Evolutionary conservation across 1,139 yeast genomes (phyloP).

Genomic region (Candida tropicalis): DNA sequence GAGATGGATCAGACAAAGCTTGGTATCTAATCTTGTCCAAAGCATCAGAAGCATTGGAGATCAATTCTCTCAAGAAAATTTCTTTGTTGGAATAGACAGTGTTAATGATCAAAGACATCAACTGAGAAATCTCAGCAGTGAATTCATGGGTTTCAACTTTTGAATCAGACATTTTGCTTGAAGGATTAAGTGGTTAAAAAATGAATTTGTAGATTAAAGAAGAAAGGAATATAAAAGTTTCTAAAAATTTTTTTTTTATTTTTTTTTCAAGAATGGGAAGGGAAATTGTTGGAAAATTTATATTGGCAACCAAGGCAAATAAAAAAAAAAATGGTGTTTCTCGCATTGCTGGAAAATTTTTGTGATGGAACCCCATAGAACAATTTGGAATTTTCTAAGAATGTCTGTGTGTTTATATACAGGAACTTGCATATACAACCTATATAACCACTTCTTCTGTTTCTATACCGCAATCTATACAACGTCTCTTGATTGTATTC

Average conservation of each 20-base stretch:
- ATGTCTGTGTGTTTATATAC: not conserved
- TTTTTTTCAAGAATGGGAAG: not conserved
- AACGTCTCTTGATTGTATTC: conserved; percentile 57
- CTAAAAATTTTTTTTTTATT: not conserved
- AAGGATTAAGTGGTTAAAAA: no score
- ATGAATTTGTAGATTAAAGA: not conserved
- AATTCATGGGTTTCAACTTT: conserved; percentile 88
- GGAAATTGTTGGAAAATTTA: conserved; percentile 5
- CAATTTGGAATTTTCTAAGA: conserved; percentile 5
- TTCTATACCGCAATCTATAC: conserved; percentile 83
- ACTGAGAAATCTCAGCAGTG: conserved; percentile 99
- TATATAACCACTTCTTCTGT: conserved; percentile 59
- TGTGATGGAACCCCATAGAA: conserved; percentile 8
- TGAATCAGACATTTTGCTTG: conserved; percentile 52
- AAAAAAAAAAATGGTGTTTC: no score
- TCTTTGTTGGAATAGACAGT: conserved; percentile 99
- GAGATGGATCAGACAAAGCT: conserved; percentile 88
- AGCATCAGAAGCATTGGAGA: conserved; percentile 90
- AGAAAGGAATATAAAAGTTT: not conserved
- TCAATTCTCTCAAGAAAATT: conserved; percentile 97
- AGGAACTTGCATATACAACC: not conserved
- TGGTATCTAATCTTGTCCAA: conserved; percentile 96
- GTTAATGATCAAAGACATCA: conserved; percentile 99
- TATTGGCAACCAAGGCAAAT: conserved; percentile 4
- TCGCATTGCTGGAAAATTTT: conserved; percentile 4